Conservation (phyloP, 2,329 filamentous ascomycete genomes). For the Pseudogymnoascus sp. region DNA sequence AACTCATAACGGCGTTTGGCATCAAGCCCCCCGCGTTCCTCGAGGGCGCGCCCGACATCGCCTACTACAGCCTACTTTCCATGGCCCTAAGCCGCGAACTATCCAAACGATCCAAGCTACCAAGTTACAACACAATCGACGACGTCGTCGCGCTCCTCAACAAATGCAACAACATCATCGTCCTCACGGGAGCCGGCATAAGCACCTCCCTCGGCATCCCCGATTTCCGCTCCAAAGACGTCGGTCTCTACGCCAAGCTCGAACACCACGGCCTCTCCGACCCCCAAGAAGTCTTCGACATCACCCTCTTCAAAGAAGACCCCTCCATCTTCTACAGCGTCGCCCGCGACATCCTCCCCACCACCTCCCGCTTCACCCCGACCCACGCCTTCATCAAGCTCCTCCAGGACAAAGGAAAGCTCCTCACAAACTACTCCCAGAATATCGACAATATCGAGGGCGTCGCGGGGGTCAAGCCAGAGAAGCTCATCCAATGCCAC, state of each 20-base stretch:
- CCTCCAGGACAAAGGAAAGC: slow-evolving; percentile 77
- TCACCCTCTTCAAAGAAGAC: slow-evolving; percentile 75
- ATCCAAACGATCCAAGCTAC: slow-evolving; percentile 69
- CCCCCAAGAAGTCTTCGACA: slow-evolving; percentile 93
- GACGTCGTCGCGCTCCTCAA: slow-evolving; percentile 74
- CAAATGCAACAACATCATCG: slow-evolving; percentile 73
- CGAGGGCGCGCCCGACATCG: slow-evolving; percentile 61
- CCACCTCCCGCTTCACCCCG: slow-evolving; percentile 71
- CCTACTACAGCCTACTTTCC: slow-evolving; percentile 66
- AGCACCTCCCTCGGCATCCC: slow-evolving; percentile 95
- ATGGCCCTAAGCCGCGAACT: slow-evolving; percentile 74
- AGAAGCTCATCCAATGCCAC: slow-evolving; percentile 90
- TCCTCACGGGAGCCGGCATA: slow-evolving; percentile 92
- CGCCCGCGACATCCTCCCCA: slow-evolving; percentile 81
- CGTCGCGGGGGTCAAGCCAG: slow-evolving; percentile 69
- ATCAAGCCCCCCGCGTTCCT: slow-evolving; percentile 66
- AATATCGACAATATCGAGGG: slow-evolving; percentile 97
- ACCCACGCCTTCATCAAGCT: slow-evolving; percentile 91
- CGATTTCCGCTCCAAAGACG: slow-evolving; percentile 91
- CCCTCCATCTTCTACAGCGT: slow-evolving; percentile 86
- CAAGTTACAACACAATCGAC: slow-evolving; percentile 73
- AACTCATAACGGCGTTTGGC: slow-evolving; percentile 78
- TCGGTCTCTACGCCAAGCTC: slow-evolving; percentile 81
- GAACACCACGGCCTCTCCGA: slow-evolving; percentile 66
- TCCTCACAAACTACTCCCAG: slow-evolving; percentile 95